A percentile compares a stretch with the other conserved stretches of the same genome.
phyloP scores from a whole-genome alignment of 139 green algal species.

The Coelastrella sp. region DNA sequence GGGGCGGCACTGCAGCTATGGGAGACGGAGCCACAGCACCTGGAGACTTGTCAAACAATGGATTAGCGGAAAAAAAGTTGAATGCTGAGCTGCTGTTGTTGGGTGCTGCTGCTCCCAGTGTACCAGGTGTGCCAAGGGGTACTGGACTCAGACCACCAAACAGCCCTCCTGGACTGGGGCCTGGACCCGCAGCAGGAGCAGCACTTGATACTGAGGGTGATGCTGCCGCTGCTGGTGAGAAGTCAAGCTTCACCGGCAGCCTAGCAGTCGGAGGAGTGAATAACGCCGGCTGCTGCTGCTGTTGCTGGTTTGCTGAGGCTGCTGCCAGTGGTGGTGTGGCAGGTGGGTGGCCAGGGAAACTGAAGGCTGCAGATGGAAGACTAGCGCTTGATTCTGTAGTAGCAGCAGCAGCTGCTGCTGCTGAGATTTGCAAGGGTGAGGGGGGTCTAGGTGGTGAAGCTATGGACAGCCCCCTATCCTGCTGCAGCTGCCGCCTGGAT shows the following conservation, averaged over 20 bases:
- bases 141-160: neutral
- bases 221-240: constrained; percentile 29
- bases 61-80: constrained; percentile 24
- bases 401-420: constrained; percentile 1
- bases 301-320: neutral
- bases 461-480: neutral
- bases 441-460: neutral
- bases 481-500: neutral
- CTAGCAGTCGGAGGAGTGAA: constrained; percentile 16
- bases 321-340: neutral
- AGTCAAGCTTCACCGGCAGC: constrained; percentile 15
- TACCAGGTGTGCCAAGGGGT: neutral
- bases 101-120: neutral
- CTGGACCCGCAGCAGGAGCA: neutral
- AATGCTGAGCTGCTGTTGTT: neutral
- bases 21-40: constrained; percentile 1
- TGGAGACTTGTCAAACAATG: constrained; percentile 27
- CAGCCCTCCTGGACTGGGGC: neutral
- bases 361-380: constrained; percentile 14
- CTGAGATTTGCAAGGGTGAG: constrained; percentile 42
- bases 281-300: neutral
- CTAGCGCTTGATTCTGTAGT: neutral
- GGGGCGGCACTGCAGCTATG: constrained; percentile 1
- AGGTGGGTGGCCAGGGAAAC: constrained; percentile 27
- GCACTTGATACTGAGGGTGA: neutral